Percentiles rank a stretch among this genome's conserved stretches.
These are phyloP conservation scores for Trichosphaerium sp. DNA, from an alignment of 78 protist species.

Conservation along the genomic window DNA sequence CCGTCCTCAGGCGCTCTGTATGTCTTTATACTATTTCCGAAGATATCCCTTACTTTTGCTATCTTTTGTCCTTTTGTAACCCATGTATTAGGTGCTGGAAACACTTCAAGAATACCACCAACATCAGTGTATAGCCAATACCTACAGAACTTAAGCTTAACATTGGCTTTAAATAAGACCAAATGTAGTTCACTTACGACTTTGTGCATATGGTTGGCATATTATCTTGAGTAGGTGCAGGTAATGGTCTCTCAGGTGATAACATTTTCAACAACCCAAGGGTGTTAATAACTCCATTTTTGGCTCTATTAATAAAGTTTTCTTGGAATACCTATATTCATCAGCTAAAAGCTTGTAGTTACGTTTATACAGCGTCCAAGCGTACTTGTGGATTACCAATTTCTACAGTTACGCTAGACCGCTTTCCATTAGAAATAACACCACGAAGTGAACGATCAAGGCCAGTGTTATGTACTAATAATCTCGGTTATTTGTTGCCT, in stretches of 20 bases:
- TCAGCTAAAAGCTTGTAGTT: too few relatives aligned
- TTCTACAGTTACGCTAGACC: constrained; percentile 23
- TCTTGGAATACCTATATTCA: not conserved
- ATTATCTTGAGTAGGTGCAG: too few relatives aligned
- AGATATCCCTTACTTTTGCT: not conserved
- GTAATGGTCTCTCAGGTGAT: not conserved
- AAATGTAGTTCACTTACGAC: too few relatives aligned
- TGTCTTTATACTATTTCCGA: constrained; percentile 1
- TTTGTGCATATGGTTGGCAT: not conserved
- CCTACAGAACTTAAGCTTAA: too few relatives aligned
- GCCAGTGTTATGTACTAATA: constrained; percentile 11
- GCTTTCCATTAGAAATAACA: not conserved
- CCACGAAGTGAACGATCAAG: constrained; percentile 5
- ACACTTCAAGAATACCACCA: not conserved
- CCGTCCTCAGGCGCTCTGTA: constrained; percentile 23
- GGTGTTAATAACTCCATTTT: constrained; percentile 2
- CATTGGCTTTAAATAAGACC: too few relatives aligned
- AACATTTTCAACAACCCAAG: not conserved
- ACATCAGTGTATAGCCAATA: not conserved
- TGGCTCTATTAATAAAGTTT: not conserved
- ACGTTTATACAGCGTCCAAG: too few relatives aligned
- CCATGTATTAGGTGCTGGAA: constrained; percentile 2
- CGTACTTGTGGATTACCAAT: constrained; percentile 43
- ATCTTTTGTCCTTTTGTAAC: not conserved
- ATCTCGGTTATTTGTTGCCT: not conserved